Evolutionary conservation across 2,329 filamentous ascomycete genomes (phyloP).

Genomic region (Paraconiothyrium sp.): DNA sequence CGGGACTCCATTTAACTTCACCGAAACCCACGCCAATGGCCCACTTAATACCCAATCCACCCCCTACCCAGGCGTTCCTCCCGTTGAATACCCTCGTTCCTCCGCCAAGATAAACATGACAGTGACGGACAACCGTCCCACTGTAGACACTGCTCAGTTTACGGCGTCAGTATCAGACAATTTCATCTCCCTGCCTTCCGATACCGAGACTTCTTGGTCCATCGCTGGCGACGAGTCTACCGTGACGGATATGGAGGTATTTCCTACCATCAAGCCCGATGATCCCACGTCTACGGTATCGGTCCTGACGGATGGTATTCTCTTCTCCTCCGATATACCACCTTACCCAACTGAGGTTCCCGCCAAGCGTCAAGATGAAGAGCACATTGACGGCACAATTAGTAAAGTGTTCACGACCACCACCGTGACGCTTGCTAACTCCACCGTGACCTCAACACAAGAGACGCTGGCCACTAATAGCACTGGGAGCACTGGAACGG

Average conservation of each 20-base stretch:
- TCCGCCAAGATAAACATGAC: neutral
- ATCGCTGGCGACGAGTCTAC: neutral
- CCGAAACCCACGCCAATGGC: neutral
- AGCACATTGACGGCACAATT: conserved; percentile 1
- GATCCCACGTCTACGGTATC: neutral
- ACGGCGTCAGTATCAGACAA: neutral
- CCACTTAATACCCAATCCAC: neutral
- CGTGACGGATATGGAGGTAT: neutral
- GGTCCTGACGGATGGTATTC: conserved; percentile 2
- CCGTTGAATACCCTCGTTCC: neutral
- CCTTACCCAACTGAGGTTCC: neutral
- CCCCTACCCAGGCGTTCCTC: neutral
- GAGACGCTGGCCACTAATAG: no score
- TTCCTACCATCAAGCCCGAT: neutral
- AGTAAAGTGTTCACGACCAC: neutral
- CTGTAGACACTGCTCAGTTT: neutral
- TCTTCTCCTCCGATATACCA: neutral
- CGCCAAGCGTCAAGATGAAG: neutral
- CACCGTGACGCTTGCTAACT: neutral
- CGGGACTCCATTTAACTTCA: neutral
- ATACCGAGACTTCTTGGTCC: neutral
- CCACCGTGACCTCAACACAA: neutral
- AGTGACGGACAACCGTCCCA: neutral
- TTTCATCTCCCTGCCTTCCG: neutral
- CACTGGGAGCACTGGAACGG: neutral